Percentiles rank a stretch among this genome's conserved stretches.
Evolutionary conservation across 2,329 filamentous ascomycete genomes (phyloP).

Genomic region (Beauveria australis): DNA sequence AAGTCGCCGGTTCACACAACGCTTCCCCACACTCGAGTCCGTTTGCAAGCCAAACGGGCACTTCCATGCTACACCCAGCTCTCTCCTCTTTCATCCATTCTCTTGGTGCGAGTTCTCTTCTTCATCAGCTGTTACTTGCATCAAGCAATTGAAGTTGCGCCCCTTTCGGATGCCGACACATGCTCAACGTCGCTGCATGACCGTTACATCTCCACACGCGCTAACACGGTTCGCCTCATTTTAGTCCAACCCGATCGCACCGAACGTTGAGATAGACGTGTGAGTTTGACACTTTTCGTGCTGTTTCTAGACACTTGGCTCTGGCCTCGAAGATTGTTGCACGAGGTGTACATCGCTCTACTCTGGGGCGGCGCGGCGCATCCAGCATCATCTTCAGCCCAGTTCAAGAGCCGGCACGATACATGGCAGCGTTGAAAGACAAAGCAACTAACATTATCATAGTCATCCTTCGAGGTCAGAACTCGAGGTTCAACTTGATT

Average conservation of each 20-base stretch:
- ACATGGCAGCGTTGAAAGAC: background rate
- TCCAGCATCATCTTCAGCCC: background rate
- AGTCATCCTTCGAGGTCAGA: background rate
- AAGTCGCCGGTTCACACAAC: background rate
- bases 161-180: background rate
- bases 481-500: background rate
- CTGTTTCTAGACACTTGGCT: background rate
- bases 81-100: background rate
- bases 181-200: background rate
- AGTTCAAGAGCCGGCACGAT: background rate
- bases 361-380: background rate
- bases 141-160: background rate
- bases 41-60: conserved; percentile 6
- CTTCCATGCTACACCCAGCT: background rate
- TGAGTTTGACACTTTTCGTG: background rate
- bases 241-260: background rate
- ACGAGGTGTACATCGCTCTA: background rate
- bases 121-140: background rate
- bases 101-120: background rate
- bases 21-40: conserved; percentile 3
- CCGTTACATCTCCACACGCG: background rate
- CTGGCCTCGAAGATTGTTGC: background rate
- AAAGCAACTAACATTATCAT: background rate
- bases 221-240: conserved; percentile 2
- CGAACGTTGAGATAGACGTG: background rate